phyloP scores from a whole-genome alignment of 352 stramenopile genomes.

The Globisporangium echinulatum region DNA sequence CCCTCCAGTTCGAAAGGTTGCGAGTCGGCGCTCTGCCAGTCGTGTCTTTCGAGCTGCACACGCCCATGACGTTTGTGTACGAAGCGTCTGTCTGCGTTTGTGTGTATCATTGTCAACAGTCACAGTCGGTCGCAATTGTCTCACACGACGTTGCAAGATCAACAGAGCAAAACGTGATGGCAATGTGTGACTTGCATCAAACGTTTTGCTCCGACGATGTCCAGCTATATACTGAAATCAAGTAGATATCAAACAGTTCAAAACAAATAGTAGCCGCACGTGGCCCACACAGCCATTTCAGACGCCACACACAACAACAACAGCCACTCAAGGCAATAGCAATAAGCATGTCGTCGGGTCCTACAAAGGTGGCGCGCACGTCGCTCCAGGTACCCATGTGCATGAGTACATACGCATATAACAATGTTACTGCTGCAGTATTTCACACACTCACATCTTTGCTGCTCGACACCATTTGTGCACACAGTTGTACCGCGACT shows the following conservation, averaged over 20 bases:
- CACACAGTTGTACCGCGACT: slow-evolving; percentile 75
- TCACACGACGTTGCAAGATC: no score
- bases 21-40: slow-evolving; percentile 9
- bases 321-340: slow-evolving; percentile 9
- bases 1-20: slow-evolving; percentile 42
- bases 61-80: slow-evolving; percentile 28
- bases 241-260: no score
- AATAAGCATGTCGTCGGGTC: slow-evolving; percentile 18
- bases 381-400: slow-evolving; percentile 48
- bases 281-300: background rate
- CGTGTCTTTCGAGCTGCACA: slow-evolving; percentile 31
- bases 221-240: no score
- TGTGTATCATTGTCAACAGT: background rate
- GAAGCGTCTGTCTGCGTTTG: background rate
- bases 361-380: slow-evolving; percentile 67
- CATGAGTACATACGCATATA: background rate
- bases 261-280: no score
- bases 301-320: background rate
- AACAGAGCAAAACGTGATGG: no score
- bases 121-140: no score
- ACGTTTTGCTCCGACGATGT: no score
- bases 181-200: no score
- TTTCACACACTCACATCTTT: background rate
- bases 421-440: no score
- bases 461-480: background rate